These are phyloP conservation scores for Aspergillus transmontanensis DNA, from an alignment of 2,329 filamentous ascomycete species.

Conservation along the genomic window DNA sequence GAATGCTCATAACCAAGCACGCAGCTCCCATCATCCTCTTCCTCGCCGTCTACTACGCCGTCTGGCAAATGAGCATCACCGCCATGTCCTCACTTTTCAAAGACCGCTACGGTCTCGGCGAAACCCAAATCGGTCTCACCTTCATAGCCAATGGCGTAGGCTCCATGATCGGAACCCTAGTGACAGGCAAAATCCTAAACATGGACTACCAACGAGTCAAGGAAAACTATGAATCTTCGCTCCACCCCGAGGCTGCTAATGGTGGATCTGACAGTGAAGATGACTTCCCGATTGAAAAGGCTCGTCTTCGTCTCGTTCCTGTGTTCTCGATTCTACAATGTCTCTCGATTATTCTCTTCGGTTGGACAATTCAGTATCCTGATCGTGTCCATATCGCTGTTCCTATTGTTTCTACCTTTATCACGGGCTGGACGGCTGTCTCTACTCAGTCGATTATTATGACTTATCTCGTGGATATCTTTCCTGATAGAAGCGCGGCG, in stretches of 20 bases:
- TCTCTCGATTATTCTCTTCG: constrained; percentile 52
- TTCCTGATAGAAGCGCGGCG: constrained; percentile 52
- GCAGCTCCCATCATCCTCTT: constrained; percentile 51
- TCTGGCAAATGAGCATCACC: constrained; percentile 60
- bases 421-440: constrained; percentile 56
- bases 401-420: constrained; percentile 54
- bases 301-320: constrained; percentile 54
- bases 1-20: constrained; percentile 50
- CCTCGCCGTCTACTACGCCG: constrained; percentile 54
- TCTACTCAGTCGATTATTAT: constrained; percentile 53
- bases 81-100: constrained; percentile 55
- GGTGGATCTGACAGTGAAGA: constrained; percentile 14
- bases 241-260: not conserved
- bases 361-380: constrained; percentile 54
- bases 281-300: constrained; percentile 53
- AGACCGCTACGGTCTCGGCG: constrained; percentile 44
- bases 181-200: constrained; percentile 57
- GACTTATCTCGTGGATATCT: constrained; percentile 59
- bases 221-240: constrained; percentile 24
- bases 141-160: constrained; percentile 60
- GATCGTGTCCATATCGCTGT: constrained; percentile 50
- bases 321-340: constrained; percentile 50
- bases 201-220: constrained; percentile 52
- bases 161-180: constrained; percentile 55
- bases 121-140: constrained; percentile 52